phyloP scores from a whole-genome alignment of 2,329 filamentous ascomycete genomes.

The Penicillium janthinellum region DNA sequence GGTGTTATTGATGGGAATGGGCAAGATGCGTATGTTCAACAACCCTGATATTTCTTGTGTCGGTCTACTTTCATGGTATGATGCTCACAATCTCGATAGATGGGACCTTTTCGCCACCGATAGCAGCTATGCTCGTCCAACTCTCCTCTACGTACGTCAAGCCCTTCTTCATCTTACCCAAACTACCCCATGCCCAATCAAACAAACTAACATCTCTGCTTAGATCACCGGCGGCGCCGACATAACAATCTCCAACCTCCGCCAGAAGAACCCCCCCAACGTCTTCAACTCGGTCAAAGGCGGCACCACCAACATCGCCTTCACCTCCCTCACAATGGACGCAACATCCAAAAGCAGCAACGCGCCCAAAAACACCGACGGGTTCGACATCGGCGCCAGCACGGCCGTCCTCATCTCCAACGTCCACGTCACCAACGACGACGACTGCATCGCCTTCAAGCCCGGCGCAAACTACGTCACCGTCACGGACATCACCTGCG shows the following conservation, averaged over 20 bases:
- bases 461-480: conserved; percentile 44
- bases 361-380: conserved; percentile 47
- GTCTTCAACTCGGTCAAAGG: conserved; percentile 49
- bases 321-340: conserved; percentile 42
- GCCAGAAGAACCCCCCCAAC: conserved; percentile 48
- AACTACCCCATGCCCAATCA: not conserved
- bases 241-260: conserved; percentile 43
- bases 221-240: conserved; percentile 44
- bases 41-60: not conserved
- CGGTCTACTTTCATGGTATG: no score
- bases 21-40: conserved; percentile 38
- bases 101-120: conserved; percentile 46
- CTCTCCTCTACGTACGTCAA: conserved; percentile 31
- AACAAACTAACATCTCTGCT: not conserved
- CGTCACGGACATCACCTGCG: conserved; percentile 48
- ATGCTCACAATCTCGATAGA: conserved; percentile 12
- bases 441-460: conserved; percentile 52
- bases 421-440: conserved; percentile 44
- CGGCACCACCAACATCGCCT: conserved; percentile 38
- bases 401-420: conserved; percentile 42
- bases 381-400: conserved; percentile 47
- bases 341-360: conserved; percentile 45
- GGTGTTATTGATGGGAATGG: conserved; percentile 54
- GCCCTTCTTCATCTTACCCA: not conserved
- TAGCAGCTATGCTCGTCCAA: conserved; percentile 44